Percentiles rank a stretch among this genome's conserved stretches.
Evolutionary conservation across 805 yeast genomes (phyloP).

Genomic region (Kluyveromyces lactis): DNA sequence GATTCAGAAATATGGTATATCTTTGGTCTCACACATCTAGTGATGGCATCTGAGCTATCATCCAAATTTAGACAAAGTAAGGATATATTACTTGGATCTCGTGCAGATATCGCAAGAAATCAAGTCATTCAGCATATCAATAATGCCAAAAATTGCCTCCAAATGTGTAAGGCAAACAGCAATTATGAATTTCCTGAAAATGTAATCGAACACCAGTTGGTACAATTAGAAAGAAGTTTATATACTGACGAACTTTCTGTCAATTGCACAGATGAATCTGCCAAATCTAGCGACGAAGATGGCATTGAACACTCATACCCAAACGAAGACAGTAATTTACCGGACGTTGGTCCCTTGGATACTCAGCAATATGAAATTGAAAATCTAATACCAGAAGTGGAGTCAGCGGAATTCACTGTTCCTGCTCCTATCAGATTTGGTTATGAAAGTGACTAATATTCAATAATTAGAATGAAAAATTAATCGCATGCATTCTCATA

Average conservation of each 20-base stretch:
- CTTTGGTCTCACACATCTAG: slow-evolving; percentile 19
- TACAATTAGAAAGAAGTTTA: slow-evolving; percentile 16
- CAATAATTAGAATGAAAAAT: too few relatives aligned
- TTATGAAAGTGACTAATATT: not conserved
- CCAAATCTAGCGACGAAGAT: not conserved
- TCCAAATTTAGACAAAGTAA: slow-evolving; percentile 8
- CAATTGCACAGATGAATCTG: not conserved
- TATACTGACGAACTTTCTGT: slow-evolving; percentile 3
- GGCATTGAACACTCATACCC: too few relatives aligned
- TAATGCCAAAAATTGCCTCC: slow-evolving; percentile 13
- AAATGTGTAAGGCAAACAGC: slow-evolving; percentile 13
- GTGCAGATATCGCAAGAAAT: slow-evolving; percentile 16
- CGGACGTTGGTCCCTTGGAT: slow-evolving; percentile 2
- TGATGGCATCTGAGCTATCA: slow-evolving; percentile 20
- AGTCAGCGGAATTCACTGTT: not conserved
- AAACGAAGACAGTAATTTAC: too few relatives aligned
- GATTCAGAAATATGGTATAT: slow-evolving; percentile 27
- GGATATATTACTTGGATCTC: slow-evolving; percentile 8
- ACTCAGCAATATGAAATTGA: not conserved
- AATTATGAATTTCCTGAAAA: slow-evolving; percentile 15
- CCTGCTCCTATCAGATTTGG: not conserved
- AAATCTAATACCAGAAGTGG: not conserved
- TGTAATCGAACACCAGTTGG: slow-evolving; percentile 17
- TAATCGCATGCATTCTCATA: too few relatives aligned
- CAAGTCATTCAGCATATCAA: slow-evolving; percentile 19